Conservation (phyloP, 257 asterid genomes). For the Solanum habrochaites region DNA sequence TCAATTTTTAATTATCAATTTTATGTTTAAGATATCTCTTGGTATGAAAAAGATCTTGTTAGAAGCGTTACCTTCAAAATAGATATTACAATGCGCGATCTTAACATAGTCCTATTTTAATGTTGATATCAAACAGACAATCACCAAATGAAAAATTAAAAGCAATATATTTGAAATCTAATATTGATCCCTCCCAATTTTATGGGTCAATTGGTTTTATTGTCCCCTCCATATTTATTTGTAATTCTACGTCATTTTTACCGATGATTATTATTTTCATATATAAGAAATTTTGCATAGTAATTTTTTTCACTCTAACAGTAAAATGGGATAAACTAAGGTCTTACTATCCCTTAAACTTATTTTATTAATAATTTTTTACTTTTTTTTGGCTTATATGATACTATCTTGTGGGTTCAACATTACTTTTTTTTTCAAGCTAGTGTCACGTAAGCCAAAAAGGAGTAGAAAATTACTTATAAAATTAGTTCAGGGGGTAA, state of each 20-base stretch:
- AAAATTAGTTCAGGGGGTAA: too few species aligned
- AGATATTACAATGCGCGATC: rapidly evolving
- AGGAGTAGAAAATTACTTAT: too few species aligned
- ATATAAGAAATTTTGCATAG: background rate
- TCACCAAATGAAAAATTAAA: background rate
- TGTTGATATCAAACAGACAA: too few species aligned
- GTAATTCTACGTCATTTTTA: background rate
- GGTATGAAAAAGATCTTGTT: background rate
- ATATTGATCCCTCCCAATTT: background rate
- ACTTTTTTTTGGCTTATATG: rapidly evolving
- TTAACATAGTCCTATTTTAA: background rate
- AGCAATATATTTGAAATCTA: background rate
- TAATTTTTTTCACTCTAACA: background rate
- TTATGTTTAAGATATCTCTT: rapidly evolving
- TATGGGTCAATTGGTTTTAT: background rate
- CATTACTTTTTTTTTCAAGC: too few species aligned
- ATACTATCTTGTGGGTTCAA: too few species aligned
- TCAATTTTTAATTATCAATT: rapidly evolving
- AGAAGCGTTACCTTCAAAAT: background rate
- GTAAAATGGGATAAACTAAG: background rate
- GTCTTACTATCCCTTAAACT: too few species aligned
- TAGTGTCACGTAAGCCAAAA: rapidly evolving
- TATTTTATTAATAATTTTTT: too few species aligned
- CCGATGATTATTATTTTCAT: background rate
- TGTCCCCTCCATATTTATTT: background rate